Base-by-base conservation (phyloP, 257 asterid genomes). In the Solanum tarapatanum region DNA sequence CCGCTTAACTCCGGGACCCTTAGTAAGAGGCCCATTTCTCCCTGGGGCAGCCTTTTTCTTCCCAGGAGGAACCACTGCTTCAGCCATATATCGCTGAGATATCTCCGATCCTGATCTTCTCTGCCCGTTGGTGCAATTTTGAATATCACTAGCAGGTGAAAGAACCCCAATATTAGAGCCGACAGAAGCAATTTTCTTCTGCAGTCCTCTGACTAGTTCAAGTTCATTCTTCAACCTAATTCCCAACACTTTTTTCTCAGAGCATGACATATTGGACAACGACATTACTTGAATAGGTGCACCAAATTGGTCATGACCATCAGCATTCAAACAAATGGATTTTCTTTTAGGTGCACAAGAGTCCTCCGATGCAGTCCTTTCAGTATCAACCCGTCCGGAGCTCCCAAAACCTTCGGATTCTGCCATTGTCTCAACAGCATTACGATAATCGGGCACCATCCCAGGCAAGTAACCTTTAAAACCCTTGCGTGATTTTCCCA, bases 401-500 rank as follows among this genome's bases (percentile, higher is more conserved):
- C 91, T 89, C 79, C 95, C 95, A 82, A 92, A 90, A 51, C 94
- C 93, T 87, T 91, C 96, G 0, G 97, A 94, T 83, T 94, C 98
- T 26, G 92, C 96, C 88, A 92, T 91, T 19, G 96, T 92, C 90
- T 94, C 98, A 30, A 93, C 91, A 4, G 91, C 95, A 89, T 92
- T 93, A 37, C 94, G 86, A 88, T 88, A 95, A 87, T 94, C 95
- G 0, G 98, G 95, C 86, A 93, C 95, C 87, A 92, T 86, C 36
- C 94, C 93, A 9, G 94, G 58, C 28, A 94, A 79, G 73, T 90
- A 85, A 9, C 95, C 94, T 89, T 92, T 93, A 0, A 95, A 91
- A 55, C 92, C 93, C 89, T 94, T 94, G 84, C 96, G 88, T 14
- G 95, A 87, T 88, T 94, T 95, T 86, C 98, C 97, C 96, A 90